Percentiles rank a stretch among this genome's conserved stretches.
Conservation (phyloP, 148 eudicot genomes). For the Talinum fruticosum region DNA sequence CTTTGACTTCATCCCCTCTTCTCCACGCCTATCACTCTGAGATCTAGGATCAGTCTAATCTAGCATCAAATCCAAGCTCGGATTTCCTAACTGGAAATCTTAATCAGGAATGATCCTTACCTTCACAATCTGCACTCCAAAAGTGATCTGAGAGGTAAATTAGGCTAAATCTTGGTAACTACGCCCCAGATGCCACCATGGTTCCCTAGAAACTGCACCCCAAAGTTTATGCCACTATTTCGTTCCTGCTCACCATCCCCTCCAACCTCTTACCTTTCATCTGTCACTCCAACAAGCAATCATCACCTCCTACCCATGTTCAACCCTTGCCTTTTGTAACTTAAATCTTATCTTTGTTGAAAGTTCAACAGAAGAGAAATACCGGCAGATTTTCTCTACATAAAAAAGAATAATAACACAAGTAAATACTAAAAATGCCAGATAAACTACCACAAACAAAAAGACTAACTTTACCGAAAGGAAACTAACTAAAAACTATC, state of each 20-base stretch:
- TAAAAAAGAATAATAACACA: neutral
- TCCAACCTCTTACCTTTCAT: neutral
- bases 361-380: neutral
- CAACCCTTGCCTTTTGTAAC: neutral
- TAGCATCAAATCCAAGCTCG: neutral
- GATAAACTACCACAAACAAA: neutral
- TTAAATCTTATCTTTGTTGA: neutral
- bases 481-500: too few relatives aligned
- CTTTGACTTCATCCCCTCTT: neutral
- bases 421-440: neutral
- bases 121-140: neutral
- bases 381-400: neutral
- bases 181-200: neutral
- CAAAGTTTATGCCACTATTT: neutral
- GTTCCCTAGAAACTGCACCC: neutral
- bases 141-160: neutral
- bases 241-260: neutral
- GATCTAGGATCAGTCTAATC: too few relatives aligned
- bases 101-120: neutral
- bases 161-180: neutral
- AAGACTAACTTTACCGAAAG: too few relatives aligned
- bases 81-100: neutral
- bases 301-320: neutral
- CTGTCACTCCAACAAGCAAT: neutral
- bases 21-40: neutral